phyloP scores from a whole-genome alignment of 2,329 filamentous ascomycete genomes.

The Xylaria sp. region DNA sequence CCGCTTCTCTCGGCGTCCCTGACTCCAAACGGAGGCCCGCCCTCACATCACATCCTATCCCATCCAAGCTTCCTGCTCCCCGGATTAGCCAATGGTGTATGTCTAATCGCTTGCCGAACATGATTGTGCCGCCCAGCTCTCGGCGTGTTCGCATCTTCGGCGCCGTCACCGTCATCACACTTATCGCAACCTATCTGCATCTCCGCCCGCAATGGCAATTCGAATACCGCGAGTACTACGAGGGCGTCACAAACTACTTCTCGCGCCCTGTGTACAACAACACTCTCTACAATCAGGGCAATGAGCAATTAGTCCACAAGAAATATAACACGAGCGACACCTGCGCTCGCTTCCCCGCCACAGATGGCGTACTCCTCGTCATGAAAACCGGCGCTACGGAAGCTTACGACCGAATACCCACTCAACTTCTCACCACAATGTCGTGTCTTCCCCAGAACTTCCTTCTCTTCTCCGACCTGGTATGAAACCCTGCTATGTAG shows the following conservation, averaged over 20 bases:
- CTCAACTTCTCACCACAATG: conserved; percentile 65
- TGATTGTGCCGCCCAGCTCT: conserved; percentile 49
- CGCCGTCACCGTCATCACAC: conserved; percentile 40
- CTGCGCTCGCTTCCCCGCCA: conserved; percentile 57
- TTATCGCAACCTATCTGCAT: conserved; percentile 45
- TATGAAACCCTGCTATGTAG: conserved; percentile 33
- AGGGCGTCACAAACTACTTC: conserved; percentile 47
- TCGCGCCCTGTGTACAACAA: conserved; percentile 52
- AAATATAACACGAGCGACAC: conserved; percentile 53
- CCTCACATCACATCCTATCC: neutral
- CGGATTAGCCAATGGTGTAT: neutral
- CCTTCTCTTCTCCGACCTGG: conserved; percentile 67
- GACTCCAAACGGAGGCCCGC: neutral
- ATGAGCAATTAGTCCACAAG: conserved; percentile 49
- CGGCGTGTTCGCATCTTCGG: conserved; percentile 48
- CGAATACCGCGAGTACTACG: conserved; percentile 48
- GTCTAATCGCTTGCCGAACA: conserved; percentile 26
- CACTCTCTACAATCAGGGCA: conserved; percentile 54
- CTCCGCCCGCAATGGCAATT: conserved; percentile 46
- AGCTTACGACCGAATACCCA: conserved; percentile 64
- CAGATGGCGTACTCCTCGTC: conserved; percentile 60
- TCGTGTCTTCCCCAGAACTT: conserved; percentile 67
- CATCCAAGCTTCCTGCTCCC: neutral
- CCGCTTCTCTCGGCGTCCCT: conserved; percentile 12
- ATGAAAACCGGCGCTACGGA: conserved; percentile 71